phyloP scores from a whole-genome alignment of 1,284 basidiomycete species.

The Phellinidium pouzarii region DNA sequence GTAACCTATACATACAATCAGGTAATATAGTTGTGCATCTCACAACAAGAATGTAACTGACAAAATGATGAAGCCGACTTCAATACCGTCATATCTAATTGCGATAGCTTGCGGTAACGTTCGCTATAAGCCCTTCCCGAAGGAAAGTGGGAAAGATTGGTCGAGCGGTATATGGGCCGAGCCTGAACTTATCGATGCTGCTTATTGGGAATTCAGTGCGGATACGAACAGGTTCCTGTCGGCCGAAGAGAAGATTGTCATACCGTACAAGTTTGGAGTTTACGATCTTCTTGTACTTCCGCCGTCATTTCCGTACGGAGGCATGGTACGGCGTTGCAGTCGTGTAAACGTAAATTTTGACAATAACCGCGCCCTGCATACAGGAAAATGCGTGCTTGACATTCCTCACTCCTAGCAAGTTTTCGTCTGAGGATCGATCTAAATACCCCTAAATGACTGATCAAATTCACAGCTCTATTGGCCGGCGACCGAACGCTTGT shows the following conservation, averaged over 20 bases:
- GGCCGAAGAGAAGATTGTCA: slow-evolving; percentile 69
- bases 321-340: slow-evolving; percentile 51
- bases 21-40: slow-evolving; percentile 34
- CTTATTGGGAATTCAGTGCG: slow-evolving; percentile 84
- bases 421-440: no score
- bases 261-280: slow-evolving; percentile 79
- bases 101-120: slow-evolving; percentile 85
- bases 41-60: neutral
- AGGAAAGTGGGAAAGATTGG: slow-evolving; percentile 62
- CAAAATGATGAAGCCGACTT: slow-evolving; percentile 49
- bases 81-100: slow-evolving; percentile 82
- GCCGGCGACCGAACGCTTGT: slow-evolving; percentile 81
- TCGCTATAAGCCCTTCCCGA: slow-evolving; percentile 62
- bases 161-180: slow-evolving; percentile 86
- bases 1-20: slow-evolving; percentile 67
- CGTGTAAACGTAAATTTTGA: no score
- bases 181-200: slow-evolving; percentile 72
- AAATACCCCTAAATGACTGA: slow-evolving; percentile 1
- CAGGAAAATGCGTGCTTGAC: slow-evolving; percentile 81
- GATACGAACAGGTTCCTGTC: slow-evolving; percentile 79
- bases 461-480: slow-evolving; percentile 49
- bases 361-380: neutral
- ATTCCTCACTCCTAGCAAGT: slow-evolving; percentile 80
- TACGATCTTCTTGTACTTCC: slow-evolving; percentile 93
- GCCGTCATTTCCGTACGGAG: slow-evolving; percentile 89